Conservation (phyloP, 129 eudicot genomes). For the Ambrosia artemisiifolia region DNA sequence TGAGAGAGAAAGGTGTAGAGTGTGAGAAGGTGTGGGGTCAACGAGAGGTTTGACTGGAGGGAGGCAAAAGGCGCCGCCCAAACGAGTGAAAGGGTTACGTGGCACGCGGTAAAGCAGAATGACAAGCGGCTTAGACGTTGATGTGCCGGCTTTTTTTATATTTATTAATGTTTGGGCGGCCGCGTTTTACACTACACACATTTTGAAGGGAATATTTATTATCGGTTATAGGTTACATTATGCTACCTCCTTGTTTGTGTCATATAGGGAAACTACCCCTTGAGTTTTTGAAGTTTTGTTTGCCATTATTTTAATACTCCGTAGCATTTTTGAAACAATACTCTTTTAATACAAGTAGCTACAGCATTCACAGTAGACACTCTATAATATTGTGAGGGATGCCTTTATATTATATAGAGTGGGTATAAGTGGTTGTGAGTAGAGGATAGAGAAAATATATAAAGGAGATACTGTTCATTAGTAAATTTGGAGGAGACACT, state of each 20-base stretch:
- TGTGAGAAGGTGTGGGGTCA: conserved; percentile 31
- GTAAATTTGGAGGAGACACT: no score
- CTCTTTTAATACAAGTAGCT: no score
- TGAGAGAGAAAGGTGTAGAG: neutral
- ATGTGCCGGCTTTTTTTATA: conserved; percentile 52
- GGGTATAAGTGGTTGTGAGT: no score
- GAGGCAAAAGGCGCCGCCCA: conserved; percentile 61
- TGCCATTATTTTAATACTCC: no score
- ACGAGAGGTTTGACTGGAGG: conserved; percentile 48
- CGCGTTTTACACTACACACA: conserved; percentile 10
- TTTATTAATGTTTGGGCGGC: conserved; percentile 24
- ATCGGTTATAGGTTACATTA: neutral
- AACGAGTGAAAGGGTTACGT: conserved; percentile 37
- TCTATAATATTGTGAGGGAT: no score
- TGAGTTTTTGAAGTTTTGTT: no score
- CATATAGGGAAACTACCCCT: neutral
- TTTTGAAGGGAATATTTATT: neutral
- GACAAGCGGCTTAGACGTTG: conserved; percentile 50
- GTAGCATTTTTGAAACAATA: no score
- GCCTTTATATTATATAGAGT: no score
- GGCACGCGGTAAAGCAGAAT: conserved; percentile 46
- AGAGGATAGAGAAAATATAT: no score
- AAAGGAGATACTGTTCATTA: no score
- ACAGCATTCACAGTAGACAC: no score
- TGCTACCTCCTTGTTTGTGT: neutral